Conservation (phyloP, 257 asterid species). For the Rauvolfia tetraphylla region DNA sequence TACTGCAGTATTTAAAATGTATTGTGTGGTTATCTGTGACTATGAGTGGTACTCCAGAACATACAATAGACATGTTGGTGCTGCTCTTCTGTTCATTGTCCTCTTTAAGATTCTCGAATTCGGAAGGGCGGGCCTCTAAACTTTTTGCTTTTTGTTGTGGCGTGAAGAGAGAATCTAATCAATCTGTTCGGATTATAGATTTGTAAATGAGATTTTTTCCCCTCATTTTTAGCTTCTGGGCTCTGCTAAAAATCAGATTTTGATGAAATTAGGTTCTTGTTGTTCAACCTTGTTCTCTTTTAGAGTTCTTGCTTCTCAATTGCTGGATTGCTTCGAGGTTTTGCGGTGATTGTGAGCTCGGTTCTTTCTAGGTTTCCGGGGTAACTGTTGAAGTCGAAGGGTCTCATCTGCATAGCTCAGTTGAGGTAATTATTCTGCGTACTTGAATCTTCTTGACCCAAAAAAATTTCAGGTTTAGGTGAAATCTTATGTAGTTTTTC, state of each 20-base stretch:
- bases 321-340: conserved; percentile 2
- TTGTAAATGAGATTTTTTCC: conserved; percentile 1
- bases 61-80: conserved; percentile 18
- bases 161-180: conserved; percentile 10
- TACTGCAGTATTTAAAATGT: conserved; percentile 5
- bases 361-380: conserved; percentile 10
- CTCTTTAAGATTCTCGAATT: neutral
- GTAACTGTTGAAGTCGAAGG: conserved; percentile 1
- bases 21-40: neutral
- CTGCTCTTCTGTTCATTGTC: conserved; percentile 2
- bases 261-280: conserved; percentile 25
- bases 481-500: neutral
- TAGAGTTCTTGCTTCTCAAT: conserved; percentile 14
- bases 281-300: conserved; percentile 16
- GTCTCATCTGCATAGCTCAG: neutral
- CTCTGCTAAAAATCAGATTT: conserved; percentile 17
- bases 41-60: neutral
- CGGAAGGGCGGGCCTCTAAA: neutral
- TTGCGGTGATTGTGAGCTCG: neutral
- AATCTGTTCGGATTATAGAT: neutral
- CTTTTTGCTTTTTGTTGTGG: neutral
- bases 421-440: conserved; percentile 21
- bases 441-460: neutral
- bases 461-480: conserved; percentile 6
- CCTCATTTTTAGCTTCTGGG: conserved; percentile 24